Base-by-base conservation (phyloP, 2,329 filamentous ascomycete genomes). In the Penicillium sp. region DNA sequence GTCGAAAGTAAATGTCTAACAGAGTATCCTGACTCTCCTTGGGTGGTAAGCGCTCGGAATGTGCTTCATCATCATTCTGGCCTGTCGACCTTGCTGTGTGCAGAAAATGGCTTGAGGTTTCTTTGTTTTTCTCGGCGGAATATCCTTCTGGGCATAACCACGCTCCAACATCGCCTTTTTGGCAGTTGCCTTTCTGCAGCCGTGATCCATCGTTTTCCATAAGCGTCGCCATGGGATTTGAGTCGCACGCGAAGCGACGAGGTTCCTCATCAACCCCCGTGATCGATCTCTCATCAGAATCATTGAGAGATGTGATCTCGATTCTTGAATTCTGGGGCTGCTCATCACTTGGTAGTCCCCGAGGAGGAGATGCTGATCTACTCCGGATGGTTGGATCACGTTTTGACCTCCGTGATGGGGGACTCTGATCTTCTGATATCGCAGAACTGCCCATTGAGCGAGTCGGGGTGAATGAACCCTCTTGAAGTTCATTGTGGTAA, bases 1-100 rank as follows among this genome's bases (percentile, higher is more conserved):
- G 66, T 29, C 61, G 55, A 42, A 72, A 68, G 47, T 68, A 71
- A 4, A 69, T 69, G 3, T 67, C 58, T 24, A 71, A 44, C 43
- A 72, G 51, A 2, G 48, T 61, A 47, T 67, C 60, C 34, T 70
- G 64, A 11, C 47, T 57, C 39, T 43, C 11, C 45, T 50, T 46
- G 5, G 54, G 42, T 22, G 61, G 61, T 4, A 64, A 51, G 18
- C 56, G 38, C 10, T 46, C 16, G 1, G 16, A 6, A 6, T 13
- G 24, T n/a, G 13, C 34, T n/a, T 13, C 36, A 46, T 16, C 10
- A 24, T 38, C 24, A 5, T 53, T 38, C n/a, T 14, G 29, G 16
- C 18, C 5, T 16, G 8, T 13, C 13, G 4, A 22, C 4, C 6
- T 11, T 47, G 34, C 9, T 9, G 5, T 14, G 18, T 7, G 34